Evolutionary conservation across 208 protist species (phyloP), one percentile per base, ranked within the genome.

Genomic region (Angomonas ambiguus): DNA sequence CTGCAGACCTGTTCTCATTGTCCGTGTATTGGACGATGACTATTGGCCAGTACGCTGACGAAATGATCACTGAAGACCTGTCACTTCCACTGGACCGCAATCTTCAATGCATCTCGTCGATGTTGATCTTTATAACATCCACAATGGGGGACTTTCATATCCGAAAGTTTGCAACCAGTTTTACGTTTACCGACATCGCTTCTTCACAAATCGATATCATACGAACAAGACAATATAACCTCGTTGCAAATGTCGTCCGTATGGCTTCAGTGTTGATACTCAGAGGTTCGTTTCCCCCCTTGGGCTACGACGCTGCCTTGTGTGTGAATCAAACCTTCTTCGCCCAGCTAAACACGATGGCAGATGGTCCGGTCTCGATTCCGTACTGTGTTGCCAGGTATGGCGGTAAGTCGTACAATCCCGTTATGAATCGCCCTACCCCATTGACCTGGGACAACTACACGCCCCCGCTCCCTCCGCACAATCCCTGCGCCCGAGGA

Each of bases 351-450:
- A 5, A n/a, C 16, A 4, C 8, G 18, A 53, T 27, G 18, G 3
- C 16, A 8, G 8, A 4, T 5, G 3, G 8, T 24, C 45, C 45
- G 3, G 45, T 53, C 18, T 53, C 45, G 10, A 24, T 53, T n/a
- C 45, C 45, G 18, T 53, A 53, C 45, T 53, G 45, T 53, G 45
- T 53, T 20, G 45, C 45, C 18, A 4, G 45, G 24, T 53, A 53
- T 20, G 24, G 3, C 3, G 3, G 3, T 8, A 53, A 24, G 20
- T 5, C 45, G 18, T 53, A 53, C 45, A 53, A 53, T n/a, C 4
- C 3, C 8, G 8, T 4, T 20, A 27, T 53, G 45, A 20, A 53
- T 53, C 4, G 16, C 20, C 8, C 45, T 20, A n/a, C 24, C 18
- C 13, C 8, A 20, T 5, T 22, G 45, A 20, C 5, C 18, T 53